Evolutionary conservation across 371 early-diverging fungal genomes (phyloP).

Genomic region (Mucor saturninus): DNA sequence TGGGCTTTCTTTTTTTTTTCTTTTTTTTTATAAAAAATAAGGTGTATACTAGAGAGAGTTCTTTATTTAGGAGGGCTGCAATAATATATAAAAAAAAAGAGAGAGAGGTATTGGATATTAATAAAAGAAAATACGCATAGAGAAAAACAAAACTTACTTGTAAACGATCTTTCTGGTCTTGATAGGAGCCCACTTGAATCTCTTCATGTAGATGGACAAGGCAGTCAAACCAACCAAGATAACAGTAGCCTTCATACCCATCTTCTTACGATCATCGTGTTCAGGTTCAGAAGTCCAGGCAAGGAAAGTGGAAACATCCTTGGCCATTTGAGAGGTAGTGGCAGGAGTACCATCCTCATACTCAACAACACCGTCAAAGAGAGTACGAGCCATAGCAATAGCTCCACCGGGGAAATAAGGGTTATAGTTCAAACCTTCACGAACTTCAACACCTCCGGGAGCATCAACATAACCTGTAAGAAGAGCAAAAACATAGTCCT

Average conservation of each 20-base stretch:
- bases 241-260: constrained; percentile 90
- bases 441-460: constrained; percentile 93
- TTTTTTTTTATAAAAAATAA: not conserved
- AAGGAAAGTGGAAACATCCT: constrained; percentile 95
- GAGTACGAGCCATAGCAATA: constrained; percentile 95
- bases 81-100: not conserved
- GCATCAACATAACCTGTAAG: constrained; percentile 96
- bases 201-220: constrained; percentile 78
- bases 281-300: constrained; percentile 97
- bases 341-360: constrained; percentile 98
- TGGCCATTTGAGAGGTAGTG: constrained; percentile 96
- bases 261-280: constrained; percentile 95
- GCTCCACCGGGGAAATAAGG: constrained; percentile 99
- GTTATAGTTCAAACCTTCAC: constrained; percentile 97
- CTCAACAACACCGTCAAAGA: constrained; percentile 95
- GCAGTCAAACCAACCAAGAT: constrained; percentile 62
- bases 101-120: not conserved
- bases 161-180: constrained; percentile 86
- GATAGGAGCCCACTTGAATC: constrained; percentile 78
- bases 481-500: constrained; percentile 95
- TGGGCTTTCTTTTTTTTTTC: too few species aligned
- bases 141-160: constrained; percentile 47
- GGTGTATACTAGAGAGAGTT: constrained; percentile 2
- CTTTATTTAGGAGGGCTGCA: constrained; percentile 26
- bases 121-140: not conserved